Conservation (phyloP, 169 alveolate species). For the Plasmodium fragile region DNA sequence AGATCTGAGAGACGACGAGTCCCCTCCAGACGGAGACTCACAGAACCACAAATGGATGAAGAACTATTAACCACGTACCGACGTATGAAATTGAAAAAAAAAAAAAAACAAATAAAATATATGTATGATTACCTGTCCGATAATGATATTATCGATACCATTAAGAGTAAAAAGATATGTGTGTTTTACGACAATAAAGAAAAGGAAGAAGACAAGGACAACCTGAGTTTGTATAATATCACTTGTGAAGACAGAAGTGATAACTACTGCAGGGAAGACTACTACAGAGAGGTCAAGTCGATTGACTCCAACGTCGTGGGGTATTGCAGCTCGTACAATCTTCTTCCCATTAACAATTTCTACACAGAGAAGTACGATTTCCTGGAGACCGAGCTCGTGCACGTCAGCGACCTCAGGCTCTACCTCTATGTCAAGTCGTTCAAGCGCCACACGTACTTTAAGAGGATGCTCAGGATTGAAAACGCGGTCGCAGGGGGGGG, state of each 20-base stretch:
- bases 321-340: constrained; percentile 68
- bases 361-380: constrained; percentile 75
- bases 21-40: background rate
- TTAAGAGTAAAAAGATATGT: constrained; percentile 73
- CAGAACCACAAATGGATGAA: background rate
- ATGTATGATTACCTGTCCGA: constrained; percentile 69
- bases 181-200: constrained; percentile 72
- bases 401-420: constrained; percentile 52
- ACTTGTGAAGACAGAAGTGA: constrained; percentile 5
- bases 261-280: constrained; percentile 31
- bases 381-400: constrained; percentile 51
- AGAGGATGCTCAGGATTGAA: constrained; percentile 23
- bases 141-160: constrained; percentile 57
- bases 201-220: constrained; percentile 72
- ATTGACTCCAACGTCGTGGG: constrained; percentile 28
- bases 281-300: constrained; percentile 57
- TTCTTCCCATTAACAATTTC: constrained; percentile 54
- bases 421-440: constrained; percentile 50
- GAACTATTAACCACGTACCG: constrained; percentile 16
- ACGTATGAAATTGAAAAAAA: constrained; percentile 1
- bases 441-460: constrained; percentile 64
- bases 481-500: background rate
- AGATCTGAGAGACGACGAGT: background rate
- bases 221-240: constrained; percentile 13
- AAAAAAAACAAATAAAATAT: constrained; percentile 23